A percentile compares a stretch with the other conserved stretches of the same genome.
Conservation (phyloP, 768 basidiomycete species). For the Gymnopilus dilepis region DNA sequence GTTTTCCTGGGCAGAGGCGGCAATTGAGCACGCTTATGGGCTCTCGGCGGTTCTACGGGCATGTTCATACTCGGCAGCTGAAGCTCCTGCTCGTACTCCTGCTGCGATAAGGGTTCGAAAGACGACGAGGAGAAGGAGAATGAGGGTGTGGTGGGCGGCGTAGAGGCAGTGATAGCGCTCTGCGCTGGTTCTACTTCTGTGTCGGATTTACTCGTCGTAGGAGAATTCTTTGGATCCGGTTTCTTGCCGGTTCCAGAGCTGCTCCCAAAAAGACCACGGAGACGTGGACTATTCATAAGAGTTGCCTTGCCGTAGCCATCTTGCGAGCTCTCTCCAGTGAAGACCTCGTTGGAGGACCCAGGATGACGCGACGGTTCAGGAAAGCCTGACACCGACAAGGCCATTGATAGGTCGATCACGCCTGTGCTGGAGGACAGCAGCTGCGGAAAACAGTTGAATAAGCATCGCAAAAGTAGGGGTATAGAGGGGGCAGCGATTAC, state of each 20-base stretch:
- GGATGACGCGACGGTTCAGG: constrained; percentile 38
- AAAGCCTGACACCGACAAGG: constrained; percentile 42
- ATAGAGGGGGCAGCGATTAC: neutral
- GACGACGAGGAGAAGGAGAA: constrained; percentile 22
- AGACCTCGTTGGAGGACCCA: constrained; percentile 18
- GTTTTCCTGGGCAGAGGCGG: constrained; percentile 31
- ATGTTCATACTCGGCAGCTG: constrained; percentile 24
- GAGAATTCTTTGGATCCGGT: constrained; percentile 21
- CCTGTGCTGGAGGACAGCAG: neutral
- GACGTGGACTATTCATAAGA: constrained; percentile 26
- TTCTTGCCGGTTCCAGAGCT: constrained; percentile 22
- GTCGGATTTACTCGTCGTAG: constrained; percentile 26
- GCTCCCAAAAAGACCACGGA: constrained; percentile 34
- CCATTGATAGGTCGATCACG: constrained; percentile 28
- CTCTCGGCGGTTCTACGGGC: constrained; percentile 13
- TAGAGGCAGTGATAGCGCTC: constrained; percentile 16
- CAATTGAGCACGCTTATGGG: constrained; percentile 24
- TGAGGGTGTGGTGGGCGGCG: constrained; percentile 20
- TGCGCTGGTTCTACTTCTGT: constrained; percentile 13
- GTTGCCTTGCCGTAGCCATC: constrained; percentile 19
- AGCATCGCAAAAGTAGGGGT: neutral
- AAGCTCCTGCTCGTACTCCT: constrained; percentile 30
- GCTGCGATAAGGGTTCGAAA: constrained; percentile 25
- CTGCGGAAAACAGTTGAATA: neutral
- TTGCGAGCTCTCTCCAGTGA: constrained; percentile 16